A percentile compares a stretch with the other conserved stretches of the same genome.
Evolutionary conservation across 768 basidiomycete species (phyloP).

Genomic region (Panaeolus cyanescens): DNA sequence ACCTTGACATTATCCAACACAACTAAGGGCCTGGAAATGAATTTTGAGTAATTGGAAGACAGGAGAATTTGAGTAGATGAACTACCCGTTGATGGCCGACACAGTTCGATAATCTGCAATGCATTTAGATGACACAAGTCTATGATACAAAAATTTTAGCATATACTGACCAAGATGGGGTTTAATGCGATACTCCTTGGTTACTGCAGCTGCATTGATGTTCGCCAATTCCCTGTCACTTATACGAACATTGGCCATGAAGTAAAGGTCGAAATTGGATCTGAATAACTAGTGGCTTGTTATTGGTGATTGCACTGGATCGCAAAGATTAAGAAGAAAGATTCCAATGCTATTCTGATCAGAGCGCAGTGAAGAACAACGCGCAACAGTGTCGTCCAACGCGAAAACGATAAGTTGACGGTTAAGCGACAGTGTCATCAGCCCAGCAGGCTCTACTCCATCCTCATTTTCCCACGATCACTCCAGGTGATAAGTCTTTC

Average conservation of each 20-base stretch:
- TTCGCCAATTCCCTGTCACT: constrained; percentile 74
- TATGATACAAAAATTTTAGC: constrained; percentile 9
- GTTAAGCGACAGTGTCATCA: constrained; percentile 2
- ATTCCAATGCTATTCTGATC: constrained; percentile 2
- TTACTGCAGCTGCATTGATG: constrained; percentile 88
- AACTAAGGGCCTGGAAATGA: constrained; percentile 75
- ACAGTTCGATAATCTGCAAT: constrained; percentile 93
- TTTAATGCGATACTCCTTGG: constrained; percentile 84
- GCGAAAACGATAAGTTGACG: not conserved
- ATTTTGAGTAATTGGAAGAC: constrained; percentile 10
- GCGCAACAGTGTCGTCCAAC: not conserved
- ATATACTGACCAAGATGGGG: constrained; percentile 77
- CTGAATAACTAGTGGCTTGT: not conserved
- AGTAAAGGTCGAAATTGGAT: constrained; percentile 5
- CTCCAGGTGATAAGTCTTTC: not conserved
- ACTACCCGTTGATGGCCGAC: constrained; percentile 95
- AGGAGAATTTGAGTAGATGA: constrained; percentile 11
- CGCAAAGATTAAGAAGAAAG: not conserved
- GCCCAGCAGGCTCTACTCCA: not conserved
- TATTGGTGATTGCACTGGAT: not conserved
- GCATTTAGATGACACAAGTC: constrained; percentile 10
- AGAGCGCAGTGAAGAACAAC: constrained; percentile 4
- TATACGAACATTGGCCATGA: constrained; percentile 59
- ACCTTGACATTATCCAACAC: constrained; percentile 99
- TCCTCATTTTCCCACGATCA: not conserved